phyloP scores from a whole-genome alignment of 345 rosid species.

The Heritiera littoralis region DNA sequence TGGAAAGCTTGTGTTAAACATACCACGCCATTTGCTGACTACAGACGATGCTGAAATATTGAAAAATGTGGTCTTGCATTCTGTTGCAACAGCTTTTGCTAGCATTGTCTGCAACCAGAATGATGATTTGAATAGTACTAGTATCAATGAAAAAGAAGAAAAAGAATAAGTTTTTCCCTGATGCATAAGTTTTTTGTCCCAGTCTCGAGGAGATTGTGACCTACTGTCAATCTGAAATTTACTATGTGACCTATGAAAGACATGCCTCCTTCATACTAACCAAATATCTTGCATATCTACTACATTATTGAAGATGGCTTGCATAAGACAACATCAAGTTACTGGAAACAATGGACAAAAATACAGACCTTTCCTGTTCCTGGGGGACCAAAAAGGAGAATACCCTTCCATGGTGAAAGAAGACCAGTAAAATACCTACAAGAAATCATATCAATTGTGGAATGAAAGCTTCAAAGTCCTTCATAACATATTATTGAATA shows the following conservation, averaged over 20 bases:
- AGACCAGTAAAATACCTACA: constrained; percentile 91
- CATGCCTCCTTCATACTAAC: neutral
- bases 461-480: constrained; percentile 12
- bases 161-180: neutral
- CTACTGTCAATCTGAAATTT: too few relatives aligned
- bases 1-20: constrained; percentile 23
- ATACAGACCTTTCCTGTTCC: constrained; percentile 91
- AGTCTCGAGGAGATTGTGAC: too few relatives aligned
- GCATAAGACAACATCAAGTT: neutral
- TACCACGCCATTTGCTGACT: constrained; percentile 99
- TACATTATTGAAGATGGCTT: neutral
- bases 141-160: constrained; percentile 9
- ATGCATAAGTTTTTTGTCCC: too few relatives aligned
- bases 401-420: constrained; percentile 98
- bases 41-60: constrained; percentile 96
- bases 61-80: constrained; percentile 97
- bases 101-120: constrained; percentile 82
- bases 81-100: constrained; percentile 99
- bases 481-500: constrained; percentile 2
- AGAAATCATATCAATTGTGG: constrained; percentile 10
- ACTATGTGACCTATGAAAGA: neutral
- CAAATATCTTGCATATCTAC: neutral
- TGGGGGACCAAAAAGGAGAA: constrained; percentile 96
- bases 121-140: constrained; percentile 14
- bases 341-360: constrained; percentile 5